A percentile compares a stretch with the other conserved stretches of the same genome.
Evolutionary conservation across 495 filamentous ascomycete genomes (phyloP).

Genomic region (Daldinia concentrica): DNA sequence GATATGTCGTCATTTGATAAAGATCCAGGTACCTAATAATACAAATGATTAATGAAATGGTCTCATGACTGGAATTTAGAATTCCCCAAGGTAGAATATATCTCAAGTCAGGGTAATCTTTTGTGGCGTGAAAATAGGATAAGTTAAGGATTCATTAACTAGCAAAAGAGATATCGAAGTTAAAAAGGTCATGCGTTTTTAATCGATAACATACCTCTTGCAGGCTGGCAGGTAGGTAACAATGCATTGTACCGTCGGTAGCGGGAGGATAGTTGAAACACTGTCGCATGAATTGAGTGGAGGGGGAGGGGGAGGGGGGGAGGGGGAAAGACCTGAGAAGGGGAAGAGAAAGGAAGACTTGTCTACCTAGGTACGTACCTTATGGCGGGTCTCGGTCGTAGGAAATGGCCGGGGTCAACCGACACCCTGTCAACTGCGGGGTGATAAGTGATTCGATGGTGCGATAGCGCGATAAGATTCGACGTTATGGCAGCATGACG

Average conservation of each 20-base stretch:
- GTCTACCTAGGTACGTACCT: neutral
- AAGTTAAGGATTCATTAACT: neutral
- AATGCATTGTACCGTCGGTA: constrained; percentile 1
- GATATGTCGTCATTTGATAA: neutral
- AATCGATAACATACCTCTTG: neutral
- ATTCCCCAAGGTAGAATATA: neutral
- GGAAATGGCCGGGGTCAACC: constrained; percentile 12
- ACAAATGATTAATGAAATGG: neutral
- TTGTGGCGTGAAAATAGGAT: neutral
- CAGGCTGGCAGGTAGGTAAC: neutral
- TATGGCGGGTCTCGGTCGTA: neutral
- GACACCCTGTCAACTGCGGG: constrained; percentile 26
- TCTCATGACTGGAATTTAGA: neutral
- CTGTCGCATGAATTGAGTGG: neutral
- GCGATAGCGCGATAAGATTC: constrained; percentile 30
- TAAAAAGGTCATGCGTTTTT: neutral
- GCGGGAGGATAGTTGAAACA: neutral
- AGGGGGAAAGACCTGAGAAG: neutral
- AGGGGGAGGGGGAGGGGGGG: neutral
- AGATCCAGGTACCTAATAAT: neutral
- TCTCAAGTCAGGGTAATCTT: neutral
- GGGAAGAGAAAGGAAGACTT: neutral
- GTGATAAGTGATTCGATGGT: constrained; percentile 25
- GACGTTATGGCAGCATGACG: constrained; percentile 11
- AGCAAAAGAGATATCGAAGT: neutral